These are phyloP conservation scores for Sporothrix inflata DNA, from an alignment of 2,329 filamentous ascomycete species.

Conservation along the genomic window DNA sequence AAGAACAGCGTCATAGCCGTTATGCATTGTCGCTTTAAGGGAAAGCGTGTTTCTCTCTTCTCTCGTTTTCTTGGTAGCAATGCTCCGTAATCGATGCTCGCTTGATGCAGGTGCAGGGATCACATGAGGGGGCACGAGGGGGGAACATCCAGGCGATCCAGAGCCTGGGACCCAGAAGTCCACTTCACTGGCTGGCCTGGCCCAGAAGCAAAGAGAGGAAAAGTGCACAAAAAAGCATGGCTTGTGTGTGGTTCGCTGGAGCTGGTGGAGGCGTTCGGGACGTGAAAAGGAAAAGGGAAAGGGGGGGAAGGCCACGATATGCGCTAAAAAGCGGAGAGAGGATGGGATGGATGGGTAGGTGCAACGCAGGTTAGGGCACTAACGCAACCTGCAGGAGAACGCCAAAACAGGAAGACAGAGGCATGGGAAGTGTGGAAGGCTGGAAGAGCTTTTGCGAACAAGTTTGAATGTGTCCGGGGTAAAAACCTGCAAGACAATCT, in stretches of 20 bases:
- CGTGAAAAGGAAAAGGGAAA: background rate
- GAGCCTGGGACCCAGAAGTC: background rate
- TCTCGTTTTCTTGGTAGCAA: background rate
- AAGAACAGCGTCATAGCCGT: constrained; percentile 12
- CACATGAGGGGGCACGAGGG: background rate
- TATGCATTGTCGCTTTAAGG: constrained; percentile 17
- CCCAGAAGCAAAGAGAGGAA: background rate
- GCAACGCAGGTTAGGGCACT: constrained; percentile 6
- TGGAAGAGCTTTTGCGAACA: background rate
- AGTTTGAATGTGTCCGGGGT: constrained; percentile 9
- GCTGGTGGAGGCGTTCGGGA: constrained; percentile 22
- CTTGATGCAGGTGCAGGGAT: constrained; percentile 21
- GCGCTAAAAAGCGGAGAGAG: constrained; percentile 28
- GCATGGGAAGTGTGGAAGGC: background rate
- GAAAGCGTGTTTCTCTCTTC: background rate
- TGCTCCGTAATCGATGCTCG: background rate
- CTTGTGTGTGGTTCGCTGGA: constrained; percentile 17
- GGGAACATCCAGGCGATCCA: background rate
- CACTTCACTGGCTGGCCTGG: too few relatives aligned
- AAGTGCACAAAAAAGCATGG: background rate
- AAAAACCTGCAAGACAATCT: constrained; percentile 24
- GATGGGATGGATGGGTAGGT: background rate
- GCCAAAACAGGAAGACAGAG: constrained; percentile 6
- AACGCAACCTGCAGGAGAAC: constrained; percentile 18
- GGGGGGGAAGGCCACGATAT: background rate